These are phyloP conservation scores for Byssochlamys sp. DNA, from an alignment of 2,329 filamentous ascomycete genomes.

Conservation along the genomic window DNA sequence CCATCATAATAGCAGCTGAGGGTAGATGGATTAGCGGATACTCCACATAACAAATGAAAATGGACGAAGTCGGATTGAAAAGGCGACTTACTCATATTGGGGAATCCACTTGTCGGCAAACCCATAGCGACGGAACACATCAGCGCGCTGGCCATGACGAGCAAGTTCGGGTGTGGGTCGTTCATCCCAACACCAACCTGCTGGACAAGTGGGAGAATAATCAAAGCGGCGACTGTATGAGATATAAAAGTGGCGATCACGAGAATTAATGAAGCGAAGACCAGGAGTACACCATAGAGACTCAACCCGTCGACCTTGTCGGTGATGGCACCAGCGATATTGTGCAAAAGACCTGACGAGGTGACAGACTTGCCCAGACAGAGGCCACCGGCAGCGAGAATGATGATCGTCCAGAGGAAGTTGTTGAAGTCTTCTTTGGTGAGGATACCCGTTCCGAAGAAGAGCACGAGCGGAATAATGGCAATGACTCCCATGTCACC, in stretches of 20 bases:
- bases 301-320: constrained; percentile 64
- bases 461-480: constrained; percentile 87
- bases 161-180: constrained; percentile 80
- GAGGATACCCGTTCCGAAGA: constrained; percentile 91
- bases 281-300: constrained; percentile 74
- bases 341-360: constrained; percentile 81
- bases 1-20: constrained; percentile 95
- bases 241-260: constrained; percentile 96
- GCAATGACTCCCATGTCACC: constrained; percentile 98
- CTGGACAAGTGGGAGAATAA: constrained; percentile 81
- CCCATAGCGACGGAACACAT: constrained; percentile 99
- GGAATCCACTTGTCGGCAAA: constrained; percentile 88
- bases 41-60: not conserved
- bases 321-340: constrained; percentile 71
- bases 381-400: constrained; percentile 84
- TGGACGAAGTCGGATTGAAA: constrained; percentile 3
- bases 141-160: constrained; percentile 88
- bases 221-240: constrained; percentile 90
- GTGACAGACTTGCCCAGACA: constrained; percentile 90
- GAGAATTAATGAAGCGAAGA: constrained; percentile 74
- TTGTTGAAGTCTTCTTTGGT: constrained; percentile 99
- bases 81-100: constrained; percentile 86
- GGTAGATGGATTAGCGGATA: constrained; percentile 1
- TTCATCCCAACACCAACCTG: constrained; percentile 78
- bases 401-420: constrained; percentile 99